Evolutionary conservation across 164 flowering plant genomes (phyloP).

Genomic region (Magnolia sinica): DNA sequence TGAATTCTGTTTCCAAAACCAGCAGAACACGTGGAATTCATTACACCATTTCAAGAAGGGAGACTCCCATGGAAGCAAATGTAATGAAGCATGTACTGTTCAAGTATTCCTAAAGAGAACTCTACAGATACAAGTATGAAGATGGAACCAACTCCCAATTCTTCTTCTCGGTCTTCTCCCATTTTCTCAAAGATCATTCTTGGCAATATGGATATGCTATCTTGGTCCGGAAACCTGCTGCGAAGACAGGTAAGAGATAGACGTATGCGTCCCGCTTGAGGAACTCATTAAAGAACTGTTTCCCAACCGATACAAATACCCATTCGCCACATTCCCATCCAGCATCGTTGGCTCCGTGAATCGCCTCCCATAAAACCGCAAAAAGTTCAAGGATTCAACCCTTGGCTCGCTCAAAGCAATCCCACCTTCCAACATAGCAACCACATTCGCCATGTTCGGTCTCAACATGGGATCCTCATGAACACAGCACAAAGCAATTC

Average conservation of each 20-base stretch:
- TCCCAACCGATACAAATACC: not conserved
- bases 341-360: slow-evolving; percentile 6
- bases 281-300: not conserved
- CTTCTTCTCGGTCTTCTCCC: not conserved
- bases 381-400: slow-evolving; percentile 17
- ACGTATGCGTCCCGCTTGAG: not conserved
- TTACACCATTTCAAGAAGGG: not conserved
- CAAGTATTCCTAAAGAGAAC: not conserved
- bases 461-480: slow-evolving; percentile 80
- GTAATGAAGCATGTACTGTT: not conserved
- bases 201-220: not conserved
- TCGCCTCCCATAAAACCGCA: slow-evolving; percentile 18
- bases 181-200: not conserved
- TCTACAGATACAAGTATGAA: not conserved
- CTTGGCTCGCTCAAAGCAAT: slow-evolving; percentile 11
- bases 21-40: not conserved
- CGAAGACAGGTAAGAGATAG: slow-evolving; percentile 8
- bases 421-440: slow-evolving; percentile 67
- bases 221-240: slow-evolving; percentile 21
- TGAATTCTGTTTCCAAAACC: not conserved
- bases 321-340: not conserved
- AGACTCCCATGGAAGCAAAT: not conserved
- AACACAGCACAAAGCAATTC: slow-evolving; percentile 78
- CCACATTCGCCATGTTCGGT: slow-evolving; percentile 72
- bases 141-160: not conserved